A percentile compares a stretch with the other conserved stretches of the same genome.
phyloP scores from a whole-genome alignment of 2,329 filamentous ascomycete genomes.

The Chaetomiaceae sp. region DNA sequence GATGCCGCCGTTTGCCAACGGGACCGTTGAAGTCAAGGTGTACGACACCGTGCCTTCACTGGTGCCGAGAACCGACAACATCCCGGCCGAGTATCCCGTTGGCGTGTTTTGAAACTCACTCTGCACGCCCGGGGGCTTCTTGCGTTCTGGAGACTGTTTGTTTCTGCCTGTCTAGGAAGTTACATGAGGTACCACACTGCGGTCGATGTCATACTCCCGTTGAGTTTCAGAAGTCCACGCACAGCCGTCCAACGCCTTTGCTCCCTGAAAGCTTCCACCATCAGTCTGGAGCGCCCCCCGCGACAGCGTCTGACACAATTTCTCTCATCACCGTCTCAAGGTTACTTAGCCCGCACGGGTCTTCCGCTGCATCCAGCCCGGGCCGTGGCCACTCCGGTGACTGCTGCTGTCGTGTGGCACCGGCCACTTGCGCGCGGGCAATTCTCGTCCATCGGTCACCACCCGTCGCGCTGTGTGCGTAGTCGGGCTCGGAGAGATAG shows the following conservation, averaged over 20 bases:
- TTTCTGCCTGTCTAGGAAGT: too few relatives aligned
- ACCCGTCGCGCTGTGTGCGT: background rate
- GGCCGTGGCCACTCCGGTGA: background rate
- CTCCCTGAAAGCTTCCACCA: too few relatives aligned
- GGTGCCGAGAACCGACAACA: constrained; percentile 35
- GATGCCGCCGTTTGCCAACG: constrained; percentile 34
- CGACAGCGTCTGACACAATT: background rate
- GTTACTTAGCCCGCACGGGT: background rate
- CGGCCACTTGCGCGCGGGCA: too few relatives aligned
- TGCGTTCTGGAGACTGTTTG: too few relatives aligned
- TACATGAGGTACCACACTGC: too few relatives aligned
- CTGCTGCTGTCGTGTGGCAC: background rate
- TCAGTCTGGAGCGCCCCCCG: too few relatives aligned
- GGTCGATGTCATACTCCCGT: too few relatives aligned
- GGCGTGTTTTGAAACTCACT: too few relatives aligned
- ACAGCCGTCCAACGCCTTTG: too few relatives aligned
- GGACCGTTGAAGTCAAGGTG: constrained; percentile 31
- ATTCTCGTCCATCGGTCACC: background rate
- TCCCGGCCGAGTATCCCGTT: constrained; percentile 42
- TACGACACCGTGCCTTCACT: constrained; percentile 41
- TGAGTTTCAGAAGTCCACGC: too few relatives aligned
- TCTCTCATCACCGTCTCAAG: background rate
- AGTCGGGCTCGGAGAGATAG: background rate
- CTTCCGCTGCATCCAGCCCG: background rate
- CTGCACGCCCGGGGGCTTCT: too few relatives aligned